These are phyloP conservation scores for Claviceps citrina DNA, from an alignment of 2,329 filamentous ascomycete species.

Conservation along the genomic window DNA sequence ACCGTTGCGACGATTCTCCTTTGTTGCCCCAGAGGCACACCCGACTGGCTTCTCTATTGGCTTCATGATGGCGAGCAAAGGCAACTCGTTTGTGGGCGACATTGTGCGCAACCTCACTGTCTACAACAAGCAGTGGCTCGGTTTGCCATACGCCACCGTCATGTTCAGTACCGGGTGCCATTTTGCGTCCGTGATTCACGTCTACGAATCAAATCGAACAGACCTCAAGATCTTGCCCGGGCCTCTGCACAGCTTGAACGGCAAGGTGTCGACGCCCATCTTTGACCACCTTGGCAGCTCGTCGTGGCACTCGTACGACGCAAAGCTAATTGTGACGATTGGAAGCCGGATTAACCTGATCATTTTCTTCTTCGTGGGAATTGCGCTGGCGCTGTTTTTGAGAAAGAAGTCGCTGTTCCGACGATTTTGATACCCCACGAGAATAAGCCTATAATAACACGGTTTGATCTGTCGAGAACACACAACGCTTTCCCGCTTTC, in stretches of 20 bases:
- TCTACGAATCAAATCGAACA: conserved; percentile 17
- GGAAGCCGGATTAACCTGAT: conserved; percentile 8
- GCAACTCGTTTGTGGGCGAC: conserved; percentile 19
- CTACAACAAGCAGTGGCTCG: conserved; percentile 24
- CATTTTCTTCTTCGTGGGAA: conserved; percentile 10
- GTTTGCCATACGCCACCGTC: conserved; percentile 24
- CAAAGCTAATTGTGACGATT: conserved; percentile 9
- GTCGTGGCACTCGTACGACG: conserved; percentile 27
- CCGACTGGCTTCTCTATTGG: conserved; percentile 25
- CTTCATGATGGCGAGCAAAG: conserved; percentile 24
- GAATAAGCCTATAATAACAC: not conserved
- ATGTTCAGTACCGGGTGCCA: conserved; percentile 30
- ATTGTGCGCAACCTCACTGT: conserved; percentile 18
- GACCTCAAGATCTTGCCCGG: conserved; percentile 22
- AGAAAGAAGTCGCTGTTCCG: conserved; percentile 9
- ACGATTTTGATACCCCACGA: conserved; percentile 6
- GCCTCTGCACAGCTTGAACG: conserved; percentile 24
- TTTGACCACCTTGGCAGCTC: conserved; percentile 27
- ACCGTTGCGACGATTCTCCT: conserved; percentile 24
- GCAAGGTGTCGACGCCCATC: conserved; percentile 22
- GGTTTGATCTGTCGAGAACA: not conserved
- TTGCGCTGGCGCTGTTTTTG: conserved; percentile 9
- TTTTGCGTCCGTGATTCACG: conserved; percentile 26
- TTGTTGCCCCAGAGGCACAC: conserved; percentile 25
- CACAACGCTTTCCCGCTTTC: not conserved